Percentiles rank a stretch among this genome's conserved stretches.
These are phyloP conservation scores for Umbellularia californica DNA, from an alignment of 164 flowering plant genomes.

Conservation along the genomic window DNA sequence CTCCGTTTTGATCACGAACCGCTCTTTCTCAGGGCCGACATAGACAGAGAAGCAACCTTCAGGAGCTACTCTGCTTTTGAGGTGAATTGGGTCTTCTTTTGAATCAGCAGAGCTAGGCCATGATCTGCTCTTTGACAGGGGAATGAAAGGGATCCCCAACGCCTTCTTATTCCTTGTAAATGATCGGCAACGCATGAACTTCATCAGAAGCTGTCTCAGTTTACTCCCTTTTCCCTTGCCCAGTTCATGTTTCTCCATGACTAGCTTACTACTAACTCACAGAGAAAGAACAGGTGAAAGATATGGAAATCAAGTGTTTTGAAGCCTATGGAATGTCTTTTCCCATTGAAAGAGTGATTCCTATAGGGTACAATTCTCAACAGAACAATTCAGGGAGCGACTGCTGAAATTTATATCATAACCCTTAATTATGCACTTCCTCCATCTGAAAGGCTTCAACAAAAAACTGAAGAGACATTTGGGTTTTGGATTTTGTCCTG, in stretches of 20 bases:
- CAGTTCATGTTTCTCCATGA: conserved; percentile 6
- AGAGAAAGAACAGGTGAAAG: not conserved
- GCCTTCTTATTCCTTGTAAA: conserved; percentile 17
- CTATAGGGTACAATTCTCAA: not conserved
- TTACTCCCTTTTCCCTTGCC: conserved; percentile 11
- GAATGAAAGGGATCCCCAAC: not conserved
- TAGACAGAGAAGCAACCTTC: conserved; percentile 57
- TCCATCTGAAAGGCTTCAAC: too few relatives aligned
- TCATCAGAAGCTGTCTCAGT: conserved; percentile 35
- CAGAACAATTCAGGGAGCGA: not conserved
- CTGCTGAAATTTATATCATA: not conserved
- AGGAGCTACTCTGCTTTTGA: conserved; percentile 26
- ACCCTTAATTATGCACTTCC: not conserved
- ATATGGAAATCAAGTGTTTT: not conserved
- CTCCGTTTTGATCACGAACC: conserved; percentile 47
- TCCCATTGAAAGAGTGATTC: not conserved
- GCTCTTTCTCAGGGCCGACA: conserved; percentile 45
- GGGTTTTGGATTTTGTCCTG: not conserved
- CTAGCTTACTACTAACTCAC: conserved; percentile 12
- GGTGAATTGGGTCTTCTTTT: not conserved
- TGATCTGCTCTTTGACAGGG: conserved; percentile 39
- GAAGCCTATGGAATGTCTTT: not conserved
- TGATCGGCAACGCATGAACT: conserved; percentile 59
- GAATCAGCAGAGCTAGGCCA: conserved; percentile 28
- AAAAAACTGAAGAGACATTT: too few relatives aligned